Evolutionary conservation across 495 filamentous ascomycete genomes (phyloP).

Genomic region (Geopyxis carbonaria): DNA sequence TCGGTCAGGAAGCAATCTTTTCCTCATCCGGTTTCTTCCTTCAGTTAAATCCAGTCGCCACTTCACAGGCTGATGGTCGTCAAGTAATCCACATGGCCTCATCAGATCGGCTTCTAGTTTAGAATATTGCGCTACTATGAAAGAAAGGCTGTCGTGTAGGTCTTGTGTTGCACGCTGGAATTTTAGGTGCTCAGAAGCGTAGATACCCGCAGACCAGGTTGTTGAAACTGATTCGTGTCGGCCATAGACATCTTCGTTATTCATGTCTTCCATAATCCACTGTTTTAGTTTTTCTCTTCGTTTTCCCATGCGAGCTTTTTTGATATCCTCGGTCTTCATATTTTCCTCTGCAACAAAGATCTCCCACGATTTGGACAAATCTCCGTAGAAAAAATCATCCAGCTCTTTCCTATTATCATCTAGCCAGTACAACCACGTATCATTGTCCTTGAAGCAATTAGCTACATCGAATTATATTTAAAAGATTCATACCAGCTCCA

Average conservation of each 20-base stretch:
- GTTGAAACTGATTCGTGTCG: constrained; percentile 68
- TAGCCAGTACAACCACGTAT: constrained; percentile 71
- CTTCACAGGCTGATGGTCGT: constrained; percentile 44
- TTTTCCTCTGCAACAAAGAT: constrained; percentile 70
- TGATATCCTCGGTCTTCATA: constrained; percentile 50
- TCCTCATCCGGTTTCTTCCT: constrained; percentile 84
- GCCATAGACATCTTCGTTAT: constrained; percentile 50
- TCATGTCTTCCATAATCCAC: constrained; percentile 52
- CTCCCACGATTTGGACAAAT: constrained; percentile 67
- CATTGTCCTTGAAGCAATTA: constrained; percentile 47
- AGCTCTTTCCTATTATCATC: constrained; percentile 69
- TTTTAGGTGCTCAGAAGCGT: constrained; percentile 77
- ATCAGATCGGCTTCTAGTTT: constrained; percentile 56
- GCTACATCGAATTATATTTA: constrained; percentile 5
- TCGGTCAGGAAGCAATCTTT: constrained; percentile 64
- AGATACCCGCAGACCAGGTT: constrained; percentile 88
- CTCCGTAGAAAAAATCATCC: constrained; percentile 59
- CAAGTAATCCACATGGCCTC: constrained; percentile 62
- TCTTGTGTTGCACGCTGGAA: constrained; percentile 77
- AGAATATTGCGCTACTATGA: constrained; percentile 52
- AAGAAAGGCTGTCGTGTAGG: constrained; percentile 68
- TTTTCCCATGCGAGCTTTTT: constrained; percentile 46
- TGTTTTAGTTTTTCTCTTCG: constrained; percentile 65
- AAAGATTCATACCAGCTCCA: constrained; percentile 45
- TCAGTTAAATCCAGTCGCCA: constrained; percentile 93